Evolutionary conservation across 371 early-diverging fungal genomes (phyloP).

Genomic region (Rhizopus arrhizus): DNA sequence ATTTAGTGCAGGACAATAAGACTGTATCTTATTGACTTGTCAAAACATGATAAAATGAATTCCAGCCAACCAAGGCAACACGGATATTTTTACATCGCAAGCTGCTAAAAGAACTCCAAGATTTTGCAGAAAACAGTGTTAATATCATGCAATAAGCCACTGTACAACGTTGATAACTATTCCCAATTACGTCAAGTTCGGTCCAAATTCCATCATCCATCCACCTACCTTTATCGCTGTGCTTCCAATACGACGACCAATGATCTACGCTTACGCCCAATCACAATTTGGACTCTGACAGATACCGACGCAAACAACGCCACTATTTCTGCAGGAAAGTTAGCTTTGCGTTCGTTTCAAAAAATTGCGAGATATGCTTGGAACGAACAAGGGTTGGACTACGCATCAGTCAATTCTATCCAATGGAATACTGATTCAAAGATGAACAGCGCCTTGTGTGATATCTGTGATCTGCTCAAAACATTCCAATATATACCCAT

Average conservation of each 20-base stretch:
- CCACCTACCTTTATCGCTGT: neutral
- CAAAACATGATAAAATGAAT: no score
- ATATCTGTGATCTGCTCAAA: no score
- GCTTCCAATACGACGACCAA: neutral
- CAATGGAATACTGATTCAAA: no score
- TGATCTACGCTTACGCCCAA: neutral
- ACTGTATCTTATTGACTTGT: no score
- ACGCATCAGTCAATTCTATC: no score
- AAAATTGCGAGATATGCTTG: no score
- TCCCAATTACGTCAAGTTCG: neutral
- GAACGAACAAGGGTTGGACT: no score
- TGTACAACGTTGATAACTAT: neutral
- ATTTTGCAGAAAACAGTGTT: neutral
- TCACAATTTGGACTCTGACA: neutral
- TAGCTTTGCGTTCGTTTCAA: neutral
- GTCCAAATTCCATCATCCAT: neutral
- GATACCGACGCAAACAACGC: neutral
- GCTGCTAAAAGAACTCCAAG: constrained; percentile 3
- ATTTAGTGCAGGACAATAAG: no score
- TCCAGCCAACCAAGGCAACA: constrained; percentile 2
- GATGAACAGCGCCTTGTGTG: no score
- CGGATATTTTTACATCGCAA: neutral
- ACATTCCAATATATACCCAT: no score
- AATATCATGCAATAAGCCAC: neutral
- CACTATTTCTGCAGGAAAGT: neutral